Base-by-base conservation (phyloP, 2,329 filamentous ascomycete species). In the Cytospora paraplurivora region DNA sequence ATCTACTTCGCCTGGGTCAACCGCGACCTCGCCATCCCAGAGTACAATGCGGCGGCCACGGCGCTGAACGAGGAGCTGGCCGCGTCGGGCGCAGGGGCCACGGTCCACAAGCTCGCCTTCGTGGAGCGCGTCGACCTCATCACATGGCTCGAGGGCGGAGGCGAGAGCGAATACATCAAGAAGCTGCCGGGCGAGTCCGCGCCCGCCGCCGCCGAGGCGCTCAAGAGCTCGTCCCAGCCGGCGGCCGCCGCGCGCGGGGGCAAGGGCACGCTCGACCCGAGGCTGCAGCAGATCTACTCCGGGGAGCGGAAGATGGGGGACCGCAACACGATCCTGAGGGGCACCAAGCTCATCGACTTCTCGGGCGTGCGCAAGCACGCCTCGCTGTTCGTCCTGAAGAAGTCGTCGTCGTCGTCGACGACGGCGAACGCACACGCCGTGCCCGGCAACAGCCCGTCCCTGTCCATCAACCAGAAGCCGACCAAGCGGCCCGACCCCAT, bases 1-100 rank as follows among this genome's bases (percentile, higher is more conserved):
- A 94, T 97, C 77, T 97, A 94, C 81, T 97, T 98, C 74, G 93
- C 93, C 62, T 99, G 93, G 92, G 83, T 91, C 72, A 96, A 97
- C 78, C 92, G 93, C 76, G 94, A 98, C 79, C 87, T 90, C 62
- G 87, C 90, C 61, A 93, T 96, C 69, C 90, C 91, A 12, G 92
- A 96, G 71, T 98, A 98, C 82, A 95, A 97, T 76, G 86, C 90
- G 33, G 89, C 90, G 0, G 91, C 92, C 15, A 88, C 90, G 71
- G 83, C 88, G 69, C 82, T 98, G 62, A 96, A 96, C 74, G 88
- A 91, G 57, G 88, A 92, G 72, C 81, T 97, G 12, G 64, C 56
- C 11, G 61, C 64, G 37, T 53, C 54, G 37, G 81, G 80, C 1
- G 86, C 85, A 19, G 81, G 82, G 21, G 88, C 88, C 62, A 86